Base-by-base conservation (phyloP, 331 rosid genomes). In the Malus hybrid region DNA sequence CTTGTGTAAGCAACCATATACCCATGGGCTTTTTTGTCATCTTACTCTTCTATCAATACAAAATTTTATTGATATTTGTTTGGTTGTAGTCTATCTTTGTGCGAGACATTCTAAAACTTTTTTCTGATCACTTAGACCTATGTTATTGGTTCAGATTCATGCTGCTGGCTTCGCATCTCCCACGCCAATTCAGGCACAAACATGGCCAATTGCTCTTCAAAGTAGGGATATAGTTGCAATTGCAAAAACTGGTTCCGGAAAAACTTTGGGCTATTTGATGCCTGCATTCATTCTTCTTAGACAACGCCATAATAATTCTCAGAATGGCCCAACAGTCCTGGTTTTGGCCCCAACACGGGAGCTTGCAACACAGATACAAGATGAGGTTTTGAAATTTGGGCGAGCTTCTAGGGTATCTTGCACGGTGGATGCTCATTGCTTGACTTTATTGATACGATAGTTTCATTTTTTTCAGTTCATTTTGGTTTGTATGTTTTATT, bases 1-100 rank as follows among this genome's bases (percentile, higher is more conserved):
- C 99, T 95, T 95, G 88, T 83, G 99, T 95, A 95, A 95, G 99
- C 99, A 95, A 95, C 99, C 89, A 85, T 87, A 88, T 66, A 87
- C 91, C 92, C 86, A 86, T 85, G 83, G 88, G 90, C 88, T 85
- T 79, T 82, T 87, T 77, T 81, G 70, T 73, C 80, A 71, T 29
- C 83, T 82, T 86, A 14, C 39, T 84, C 46, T 78, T 69, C 81
- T 83, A 66, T 78, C 73, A 42, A 80, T 55, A 66, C 64, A 70
- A 50, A 61, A 48, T 76, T 39, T 80, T 61, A 69, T 44, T 44
- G 50, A 44, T 44, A 44, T 44, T 10, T 71, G 71, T 64, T 52
- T 71, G 46, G n/a, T 63, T 44, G 55, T 63, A 10, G 39, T 73
- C 69, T 16, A 32, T 31, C 73, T 29, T 46, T 70, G 5, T 55